phyloP scores from a whole-genome alignment of 1,284 basidiomycete genomes.

The Malassezia globosa region DNA sequence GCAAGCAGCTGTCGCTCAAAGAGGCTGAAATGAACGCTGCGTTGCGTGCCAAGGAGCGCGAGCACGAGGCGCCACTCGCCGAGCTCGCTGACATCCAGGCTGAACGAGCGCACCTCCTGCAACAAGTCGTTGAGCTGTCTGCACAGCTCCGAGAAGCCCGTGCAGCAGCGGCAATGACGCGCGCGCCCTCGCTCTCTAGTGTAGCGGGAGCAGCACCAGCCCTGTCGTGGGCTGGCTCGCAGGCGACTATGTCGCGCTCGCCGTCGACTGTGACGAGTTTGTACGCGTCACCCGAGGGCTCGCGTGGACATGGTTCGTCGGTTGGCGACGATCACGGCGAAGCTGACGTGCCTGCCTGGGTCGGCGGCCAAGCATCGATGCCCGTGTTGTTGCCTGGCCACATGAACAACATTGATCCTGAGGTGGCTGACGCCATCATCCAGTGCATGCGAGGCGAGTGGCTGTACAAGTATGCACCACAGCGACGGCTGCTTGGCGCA shows the following conservation, averaged over 20 bases:
- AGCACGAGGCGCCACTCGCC: conserved; percentile 2
- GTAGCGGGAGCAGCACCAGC: background rate
- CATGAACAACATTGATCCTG: conserved; percentile 35
- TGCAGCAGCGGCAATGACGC: background rate
- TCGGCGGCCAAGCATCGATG: conserved; percentile 1
- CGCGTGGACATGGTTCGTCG: background rate
- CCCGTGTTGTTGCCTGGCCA: conserved; percentile 6
- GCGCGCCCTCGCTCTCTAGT: background rate
- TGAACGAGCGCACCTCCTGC: background rate
- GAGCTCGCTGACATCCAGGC: background rate
- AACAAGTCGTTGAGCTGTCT: background rate
- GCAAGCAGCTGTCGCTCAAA: conserved; percentile 20
- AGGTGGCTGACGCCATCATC: conserved; percentile 74
- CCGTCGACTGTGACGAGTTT: background rate
- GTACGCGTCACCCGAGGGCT: background rate
- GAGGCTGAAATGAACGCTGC: conserved; percentile 16
- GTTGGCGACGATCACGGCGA: conserved; percentile 4
- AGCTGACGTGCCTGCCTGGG: conserved; percentile 11
- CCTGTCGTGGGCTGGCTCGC: conserved; percentile 1
- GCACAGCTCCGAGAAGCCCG: background rate
- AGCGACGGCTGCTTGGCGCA: conserved; percentile 81
- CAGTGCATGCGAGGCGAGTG: conserved; percentile 99
- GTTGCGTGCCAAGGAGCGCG: conserved; percentile 7
- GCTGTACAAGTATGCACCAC: conserved; percentile 87
- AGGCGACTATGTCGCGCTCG: conserved; percentile 2